Evolutionary conservation across 805 yeast species (phyloP), one percentile per base, ranked within the genome.

Genomic region (Wickerhamiella bombiphila): DNA sequence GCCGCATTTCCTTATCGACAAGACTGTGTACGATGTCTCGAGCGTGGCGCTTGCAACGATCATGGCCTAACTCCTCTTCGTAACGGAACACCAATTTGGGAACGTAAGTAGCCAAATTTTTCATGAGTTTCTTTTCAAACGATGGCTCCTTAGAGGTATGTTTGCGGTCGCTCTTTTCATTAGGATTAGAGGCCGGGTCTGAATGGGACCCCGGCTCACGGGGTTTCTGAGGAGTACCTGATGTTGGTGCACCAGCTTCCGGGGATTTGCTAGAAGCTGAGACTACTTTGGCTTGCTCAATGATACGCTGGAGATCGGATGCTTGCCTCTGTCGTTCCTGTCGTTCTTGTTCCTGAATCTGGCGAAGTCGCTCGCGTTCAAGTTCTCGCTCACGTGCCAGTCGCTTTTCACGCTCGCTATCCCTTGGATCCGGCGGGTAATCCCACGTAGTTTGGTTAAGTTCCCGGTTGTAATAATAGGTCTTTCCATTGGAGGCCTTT

Each of bases 21-120:
- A 91, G 61, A 0, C 64, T 58, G 44, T 74, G 69, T 4, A 77
- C 83, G 40, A 88, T 72, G 35, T 85, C 94, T 42, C 73, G 70
- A 2, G 94, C 81, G 57, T 85, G 78, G 28, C 68, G 68, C 58
- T 86, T 88, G 36, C 82, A 52, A 39, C 72, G 66, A 3, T 80
- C 93, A 41, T 72, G 74, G 3, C 83, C 85, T 17, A 88, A 63
- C 38, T 73, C 75, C 2, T 63, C 53, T 45, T 72, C 77, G 55
- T 78, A 72, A 46, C 70, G 72, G 45, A 74, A 74, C 38, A 86
- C 64, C 51, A 80, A 57, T 50, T 85, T 83, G 7, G 96, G 96
- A 8, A 88, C 80, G 47, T 72, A 64, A 13, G 66, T 58, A 1
- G 95, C 96, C 53, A 88, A 72, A 22, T 63, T 16, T 11, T 30